Conservation (phyloP, 495 filamentous ascomycete genomes). For the Xanthoparmelia taractica region DNA sequence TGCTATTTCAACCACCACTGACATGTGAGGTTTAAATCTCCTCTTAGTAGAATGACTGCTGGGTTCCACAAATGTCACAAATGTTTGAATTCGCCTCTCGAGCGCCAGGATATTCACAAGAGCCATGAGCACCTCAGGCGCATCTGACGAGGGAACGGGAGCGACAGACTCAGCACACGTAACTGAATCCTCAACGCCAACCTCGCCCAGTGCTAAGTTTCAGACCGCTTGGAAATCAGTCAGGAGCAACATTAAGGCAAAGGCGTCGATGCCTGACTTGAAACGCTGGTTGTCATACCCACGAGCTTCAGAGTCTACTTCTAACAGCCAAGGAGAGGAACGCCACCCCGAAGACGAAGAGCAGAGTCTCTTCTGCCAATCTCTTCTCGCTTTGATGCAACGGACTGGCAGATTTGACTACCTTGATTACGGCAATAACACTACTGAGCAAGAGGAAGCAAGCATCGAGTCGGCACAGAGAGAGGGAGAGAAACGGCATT, state of each 20-base stretch:
- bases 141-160: neutral
- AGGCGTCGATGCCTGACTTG: conserved; percentile 13
- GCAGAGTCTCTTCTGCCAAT: conserved; percentile 20
- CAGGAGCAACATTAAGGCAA: conserved; percentile 12
- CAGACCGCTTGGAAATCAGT: conserved; percentile 16
- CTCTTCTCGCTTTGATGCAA: conserved; percentile 20
- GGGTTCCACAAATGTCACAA: too few species aligned
- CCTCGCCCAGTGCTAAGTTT: neutral
- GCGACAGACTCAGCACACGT: neutral
- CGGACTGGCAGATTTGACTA: conserved; percentile 15
- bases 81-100: neutral
- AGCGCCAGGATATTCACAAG: neutral
- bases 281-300: conserved; percentile 11
- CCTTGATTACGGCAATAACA: conserved; percentile 8
- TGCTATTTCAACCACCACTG: neutral
- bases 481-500: neutral
- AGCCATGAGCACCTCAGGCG: neutral
- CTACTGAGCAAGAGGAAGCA: neutral
- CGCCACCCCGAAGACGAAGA: conserved; percentile 5
- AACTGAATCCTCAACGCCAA: neutral
- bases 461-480: neutral
- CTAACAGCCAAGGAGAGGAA: neutral
- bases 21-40: neutral
- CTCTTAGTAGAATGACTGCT: neutral
- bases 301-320: conserved; percentile 8